phyloP scores from a whole-genome alignment of 2,329 filamentous ascomycete species.

The Venturia aucupariae region DNA sequence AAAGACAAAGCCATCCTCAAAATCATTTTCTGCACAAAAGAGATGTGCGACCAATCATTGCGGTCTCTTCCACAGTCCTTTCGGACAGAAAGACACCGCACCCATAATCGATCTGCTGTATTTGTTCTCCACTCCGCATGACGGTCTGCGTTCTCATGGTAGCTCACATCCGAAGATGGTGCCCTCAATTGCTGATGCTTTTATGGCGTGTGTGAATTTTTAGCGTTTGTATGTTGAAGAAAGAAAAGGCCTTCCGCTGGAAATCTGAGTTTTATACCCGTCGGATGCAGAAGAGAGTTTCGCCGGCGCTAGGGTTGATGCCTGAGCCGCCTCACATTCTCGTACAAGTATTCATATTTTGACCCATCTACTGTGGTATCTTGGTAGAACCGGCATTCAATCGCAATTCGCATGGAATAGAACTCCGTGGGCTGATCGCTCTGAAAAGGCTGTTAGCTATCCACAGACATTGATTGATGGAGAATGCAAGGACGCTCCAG shows the following conservation, averaged over 20 bases:
- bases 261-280: background rate
- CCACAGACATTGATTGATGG: too few relatives aligned
- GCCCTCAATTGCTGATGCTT: constrained; percentile 47
- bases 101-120: constrained; percentile 36
- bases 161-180: constrained; percentile 30
- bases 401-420: too few relatives aligned
- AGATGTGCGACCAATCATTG: constrained; percentile 50
- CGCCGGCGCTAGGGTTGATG: background rate
- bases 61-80: constrained; percentile 43
- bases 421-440: too few relatives aligned
- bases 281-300: background rate
- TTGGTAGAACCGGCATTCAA: too few relatives aligned
- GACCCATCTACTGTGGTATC: too few relatives aligned
- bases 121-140: constrained; percentile 46
- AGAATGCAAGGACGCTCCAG: too few relatives aligned
- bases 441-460: too few relatives aligned
- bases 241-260: constrained; percentile 22
- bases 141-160: constrained; percentile 52
- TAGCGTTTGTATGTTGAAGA: constrained; percentile 49
- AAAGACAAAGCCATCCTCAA: background rate
- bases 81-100: constrained; percentile 35
- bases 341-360: too few relatives aligned
- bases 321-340: background rate
- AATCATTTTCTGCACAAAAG: background rate
- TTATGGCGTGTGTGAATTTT: constrained; percentile 45